Evolutionary conservation across 2,329 filamentous ascomycete genomes (phyloP).

Genomic region (Esteya vermicola): DNA sequence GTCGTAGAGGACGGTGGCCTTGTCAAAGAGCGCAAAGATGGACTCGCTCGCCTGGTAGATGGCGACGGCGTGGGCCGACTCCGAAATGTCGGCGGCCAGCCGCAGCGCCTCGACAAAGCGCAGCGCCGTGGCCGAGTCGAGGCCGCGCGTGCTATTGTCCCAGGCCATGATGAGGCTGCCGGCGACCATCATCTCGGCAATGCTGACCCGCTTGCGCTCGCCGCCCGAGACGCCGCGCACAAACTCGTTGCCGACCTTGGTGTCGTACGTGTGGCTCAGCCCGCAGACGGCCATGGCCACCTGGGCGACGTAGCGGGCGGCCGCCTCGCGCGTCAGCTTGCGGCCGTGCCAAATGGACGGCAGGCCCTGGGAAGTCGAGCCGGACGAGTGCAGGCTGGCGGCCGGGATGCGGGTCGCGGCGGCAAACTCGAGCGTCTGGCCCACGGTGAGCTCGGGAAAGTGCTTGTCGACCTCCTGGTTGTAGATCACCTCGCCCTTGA

Average conservation of each 20-base stretch:
- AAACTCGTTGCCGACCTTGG: constrained; percentile 60
- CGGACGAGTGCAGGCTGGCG: too few relatives aligned
- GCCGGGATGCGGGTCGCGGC: constrained; percentile 20
- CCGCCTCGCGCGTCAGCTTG: constrained; percentile 27
- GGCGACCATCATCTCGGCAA: constrained; percentile 45
- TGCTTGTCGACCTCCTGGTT: constrained; percentile 60
- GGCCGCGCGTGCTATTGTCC: constrained; percentile 60
- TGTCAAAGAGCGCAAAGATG: constrained; percentile 49
- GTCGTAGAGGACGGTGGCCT: constrained; percentile 41
- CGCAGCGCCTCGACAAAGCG: constrained; percentile 60
- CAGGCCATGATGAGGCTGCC: constrained; percentile 45
- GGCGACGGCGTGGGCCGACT: constrained; percentile 50
- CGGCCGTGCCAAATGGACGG: constrained; percentile 40
- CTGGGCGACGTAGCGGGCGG: constrained; percentile 48
- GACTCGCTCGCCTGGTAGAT: constrained; percentile 56
- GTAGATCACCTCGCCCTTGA: constrained; percentile 54
- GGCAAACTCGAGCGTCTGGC: constrained; percentile 53
- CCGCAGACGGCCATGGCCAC: constrained; percentile 65
- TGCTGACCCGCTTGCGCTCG: constrained; percentile 54
- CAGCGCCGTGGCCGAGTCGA: constrained; percentile 60
- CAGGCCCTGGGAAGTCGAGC: too few relatives aligned
- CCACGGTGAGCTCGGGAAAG: constrained; percentile 54
- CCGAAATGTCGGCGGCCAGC: constrained; percentile 50
- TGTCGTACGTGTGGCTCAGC: constrained; percentile 59
- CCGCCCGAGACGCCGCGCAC: constrained; percentile 61